Evolutionary conservation across 1,284 basidiomycete species (phyloP).

Genomic region (Trichosporon sp.): DNA sequence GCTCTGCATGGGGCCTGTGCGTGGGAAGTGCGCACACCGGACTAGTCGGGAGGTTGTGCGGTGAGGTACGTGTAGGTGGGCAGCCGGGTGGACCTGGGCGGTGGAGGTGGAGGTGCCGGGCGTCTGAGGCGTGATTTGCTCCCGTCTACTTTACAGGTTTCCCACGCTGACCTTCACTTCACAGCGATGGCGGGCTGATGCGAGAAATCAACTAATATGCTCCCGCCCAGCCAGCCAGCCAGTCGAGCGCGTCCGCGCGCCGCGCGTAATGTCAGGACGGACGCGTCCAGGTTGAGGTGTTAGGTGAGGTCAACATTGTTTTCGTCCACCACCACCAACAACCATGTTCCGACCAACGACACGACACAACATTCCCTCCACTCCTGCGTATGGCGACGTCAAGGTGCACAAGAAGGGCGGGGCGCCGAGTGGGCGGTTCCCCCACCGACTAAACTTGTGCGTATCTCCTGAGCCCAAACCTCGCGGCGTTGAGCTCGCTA

Average conservation of each 20-base stretch:
- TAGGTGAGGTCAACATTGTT: background rate
- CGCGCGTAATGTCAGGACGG: background rate
- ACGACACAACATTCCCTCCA: conserved; percentile 35
- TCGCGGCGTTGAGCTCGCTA: too few species aligned
- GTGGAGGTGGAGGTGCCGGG: background rate
- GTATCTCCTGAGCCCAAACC: conserved; percentile 41
- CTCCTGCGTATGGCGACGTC: conserved; percentile 37
- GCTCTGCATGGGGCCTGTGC: background rate
- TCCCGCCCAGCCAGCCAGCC: background rate
- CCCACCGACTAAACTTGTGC: conserved; percentile 78
- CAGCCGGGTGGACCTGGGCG: background rate
- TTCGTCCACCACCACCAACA: conserved; percentile 8
- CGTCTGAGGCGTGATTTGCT: too few species aligned
- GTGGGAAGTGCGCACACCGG: background rate
- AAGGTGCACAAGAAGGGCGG: conserved; percentile 47
- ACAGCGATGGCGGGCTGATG: conserved; percentile 6
- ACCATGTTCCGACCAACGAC: conserved; percentile 51
- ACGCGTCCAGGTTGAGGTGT: background rate
- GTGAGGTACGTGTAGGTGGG: background rate
- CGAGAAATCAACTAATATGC: background rate
- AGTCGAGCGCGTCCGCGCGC: background rate
- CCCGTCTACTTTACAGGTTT: too few species aligned
- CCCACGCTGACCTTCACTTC: too few species aligned
- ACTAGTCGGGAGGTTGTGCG: background rate
- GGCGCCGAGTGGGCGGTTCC: conserved; percentile 59